Base-by-base conservation (phyloP, 345 rosid genomes). In the Litchi chinensis region DNA sequence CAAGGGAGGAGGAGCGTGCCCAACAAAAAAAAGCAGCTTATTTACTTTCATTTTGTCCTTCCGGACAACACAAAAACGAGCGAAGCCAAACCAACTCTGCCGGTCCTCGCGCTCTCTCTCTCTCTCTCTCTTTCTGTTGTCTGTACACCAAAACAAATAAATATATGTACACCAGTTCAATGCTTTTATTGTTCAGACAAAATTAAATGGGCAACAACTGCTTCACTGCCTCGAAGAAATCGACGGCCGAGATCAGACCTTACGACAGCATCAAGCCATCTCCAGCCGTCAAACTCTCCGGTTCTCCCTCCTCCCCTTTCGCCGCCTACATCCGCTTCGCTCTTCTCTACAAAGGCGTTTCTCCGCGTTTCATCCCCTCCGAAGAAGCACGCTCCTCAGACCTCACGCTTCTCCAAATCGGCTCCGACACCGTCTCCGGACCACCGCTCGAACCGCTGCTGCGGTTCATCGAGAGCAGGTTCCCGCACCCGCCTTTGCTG, bases 191-290 rank as follows among this genome's bases (percentile, higher is more conserved):
- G 37, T 1, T 54, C 32, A 9, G 65, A n/a, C 28, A 65, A 11
- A 11, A 65, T 12, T n/a, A 52, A 16, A 92, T 92, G 96, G 96
- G 97, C 18, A 92, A 79, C 73, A 92, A 79, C 70, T 89, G 89
- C 40, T 74, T 81, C 50, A 21, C 69, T 0, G 54, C 50, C 16
- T 73, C 90, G 1, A 85, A 86, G 28, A 84, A 78, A 77, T 81
- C 93, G 0, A 76, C 80, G 32, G 79, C 91, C n/a, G 91, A 87
- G 86, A 87, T 89, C 41, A 78, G 91, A 13, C 91, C 93, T 0
- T 80, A 70, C 21, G 89, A 87, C 44, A 71, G 73, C 84, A 63
- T 68, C 83, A 85, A 85, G 74, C 77, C 50, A 5, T 70, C 62
- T 1, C 87, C 81, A 3, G 43, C 77, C 22, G 90, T 87, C 62